Percentiles rank a stretch among this genome's conserved stretches.
These are phyloP conservation scores for Diplodia corticola DNA, from an alignment of 2,329 filamentous ascomycete genomes.

Conservation along the genomic window DNA sequence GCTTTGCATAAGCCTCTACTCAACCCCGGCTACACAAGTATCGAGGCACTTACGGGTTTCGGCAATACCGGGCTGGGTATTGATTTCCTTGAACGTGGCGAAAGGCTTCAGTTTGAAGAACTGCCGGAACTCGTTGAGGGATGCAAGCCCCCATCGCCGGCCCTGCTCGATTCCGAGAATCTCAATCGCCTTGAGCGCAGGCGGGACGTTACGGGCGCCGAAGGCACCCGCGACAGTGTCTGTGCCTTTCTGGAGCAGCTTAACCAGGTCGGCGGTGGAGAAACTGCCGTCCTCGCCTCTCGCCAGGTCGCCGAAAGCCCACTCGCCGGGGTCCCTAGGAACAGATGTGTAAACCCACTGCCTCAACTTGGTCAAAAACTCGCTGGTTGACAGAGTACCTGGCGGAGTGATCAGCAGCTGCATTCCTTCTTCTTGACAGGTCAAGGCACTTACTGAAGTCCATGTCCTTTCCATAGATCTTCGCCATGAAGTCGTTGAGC, in stretches of 20 bases:
- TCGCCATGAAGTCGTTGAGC: slow-evolving; percentile 60
- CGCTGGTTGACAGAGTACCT: slow-evolving; percentile 54
- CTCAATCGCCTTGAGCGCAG: slow-evolving; percentile 55
- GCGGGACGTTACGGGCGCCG: slow-evolving; percentile 51
- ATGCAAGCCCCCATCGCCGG: slow-evolving; percentile 69
- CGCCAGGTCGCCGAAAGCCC: slow-evolving; percentile 47
- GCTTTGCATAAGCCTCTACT: not conserved
- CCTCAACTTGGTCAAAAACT: slow-evolving; percentile 62
- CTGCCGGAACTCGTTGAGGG: slow-evolving; percentile 76
- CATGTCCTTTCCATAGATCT: slow-evolving; percentile 5
- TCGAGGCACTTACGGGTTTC: slow-evolving; percentile 35
- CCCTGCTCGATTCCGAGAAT: slow-evolving; percentile 74
- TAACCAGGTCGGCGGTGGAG: slow-evolving; percentile 47
- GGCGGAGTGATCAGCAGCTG: not conserved
- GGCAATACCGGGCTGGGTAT: slow-evolving; percentile 50
- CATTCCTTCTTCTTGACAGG: not conserved
- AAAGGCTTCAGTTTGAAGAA: slow-evolving; percentile 74
- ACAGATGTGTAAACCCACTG: slow-evolving; percentile 51
- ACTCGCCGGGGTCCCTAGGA: slow-evolving; percentile 52
- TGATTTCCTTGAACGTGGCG: slow-evolving; percentile 76
- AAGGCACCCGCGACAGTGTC: slow-evolving; percentile 52
- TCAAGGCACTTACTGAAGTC: slow-evolving; percentile 2
- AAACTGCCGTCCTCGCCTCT: slow-evolving; percentile 46
- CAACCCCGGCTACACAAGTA: not conserved
- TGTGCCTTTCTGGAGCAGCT: slow-evolving; percentile 43